phyloP scores from a whole-genome alignment of 2,329 filamentous ascomycete genomes.

The Coniochaeta ligniaria region DNA sequence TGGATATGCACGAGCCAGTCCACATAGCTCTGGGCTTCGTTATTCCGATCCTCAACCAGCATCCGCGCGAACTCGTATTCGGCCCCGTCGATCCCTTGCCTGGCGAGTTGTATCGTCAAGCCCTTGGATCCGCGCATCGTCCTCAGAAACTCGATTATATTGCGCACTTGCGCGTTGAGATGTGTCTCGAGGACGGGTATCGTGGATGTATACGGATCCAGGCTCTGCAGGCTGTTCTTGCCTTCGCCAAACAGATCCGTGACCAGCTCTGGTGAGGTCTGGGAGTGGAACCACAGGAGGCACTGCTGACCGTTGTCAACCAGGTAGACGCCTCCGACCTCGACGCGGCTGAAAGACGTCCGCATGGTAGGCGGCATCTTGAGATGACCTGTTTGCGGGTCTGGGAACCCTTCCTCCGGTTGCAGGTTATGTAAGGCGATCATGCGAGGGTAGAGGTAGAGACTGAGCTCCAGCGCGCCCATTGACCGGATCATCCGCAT shows the following conservation, averaged over 20 bases:
- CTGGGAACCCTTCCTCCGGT: constrained; percentile 85
- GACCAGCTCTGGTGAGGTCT: constrained; percentile 87
- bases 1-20: constrained; percentile 98
- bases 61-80: constrained; percentile 94
- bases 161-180: constrained; percentile 89
- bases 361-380: constrained; percentile 75
- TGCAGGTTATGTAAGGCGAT: constrained; percentile 85
- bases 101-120: constrained; percentile 79
- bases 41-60: constrained; percentile 90
- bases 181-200: constrained; percentile 85
- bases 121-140: constrained; percentile 79
- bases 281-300: constrained; percentile 84
- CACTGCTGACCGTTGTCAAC: constrained; percentile 93
- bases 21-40: constrained; percentile 95
- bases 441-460: constrained; percentile 94
- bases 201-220: constrained; percentile 75
- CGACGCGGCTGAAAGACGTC: constrained; percentile 78
- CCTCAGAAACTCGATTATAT: constrained; percentile 82
- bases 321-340: constrained; percentile 88
- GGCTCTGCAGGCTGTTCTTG: constrained; percentile 59
- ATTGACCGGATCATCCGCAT: constrained; percentile 85
- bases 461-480: constrained; percentile 74
- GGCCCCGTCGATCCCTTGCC: constrained; percentile 88
- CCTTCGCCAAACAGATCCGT: constrained; percentile 83
- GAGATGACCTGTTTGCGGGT: constrained; percentile 75